Evolutionary conservation across 1,139 yeast genomes (phyloP), one percentile per base, ranked within the genome.

Genomic region (Sugiyamaella paludigena): DNA sequence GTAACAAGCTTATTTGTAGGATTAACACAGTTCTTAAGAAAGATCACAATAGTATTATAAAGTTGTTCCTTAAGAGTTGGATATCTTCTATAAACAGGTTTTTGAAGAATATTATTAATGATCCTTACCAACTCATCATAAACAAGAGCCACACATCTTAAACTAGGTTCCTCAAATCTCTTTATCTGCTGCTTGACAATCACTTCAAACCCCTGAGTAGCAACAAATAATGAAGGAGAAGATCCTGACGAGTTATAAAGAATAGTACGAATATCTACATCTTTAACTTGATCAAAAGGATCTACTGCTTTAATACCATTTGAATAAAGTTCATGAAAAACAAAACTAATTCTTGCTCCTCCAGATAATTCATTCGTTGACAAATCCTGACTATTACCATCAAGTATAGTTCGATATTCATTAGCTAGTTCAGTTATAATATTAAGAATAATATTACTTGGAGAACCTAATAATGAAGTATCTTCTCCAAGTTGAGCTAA

Each of bases 281-380:
- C 98, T 71, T 88, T 89, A 62, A 92, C 91, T 69, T 91, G 96
- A 66, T 92, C 98, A 69, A 87, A 92, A 49, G 99, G 99, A 67
- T 94, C 98, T 51, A 92, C 77, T 0, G 98, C 89, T 64, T 81
- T 80, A 51, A 92, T 79, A 70, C 98, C 98, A 66, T 87, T 91
- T 65, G 92, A 85, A 74, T 83, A 92, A 51, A 94, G 86, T 73
- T 92, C 99, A 68, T 92, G 98, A 76, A 92, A 92, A 19, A 92
- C 98, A 75, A 91, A 94, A 31, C 96, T 85, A 59, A 92, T 87
- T 77, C 99, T 87, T 1, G 99, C 99, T 68, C 99, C 99, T 88
- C 67, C 67, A 81, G 92, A 81, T 59, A 92, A 78, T 67, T 92
- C 98, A 61, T 86, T 84, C 69, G 71, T 66, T 79, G 95, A 83